These are phyloP conservation scores for Pichia cabralensis DNA, from an alignment of 805 yeast species.

Conservation along the genomic window DNA sequence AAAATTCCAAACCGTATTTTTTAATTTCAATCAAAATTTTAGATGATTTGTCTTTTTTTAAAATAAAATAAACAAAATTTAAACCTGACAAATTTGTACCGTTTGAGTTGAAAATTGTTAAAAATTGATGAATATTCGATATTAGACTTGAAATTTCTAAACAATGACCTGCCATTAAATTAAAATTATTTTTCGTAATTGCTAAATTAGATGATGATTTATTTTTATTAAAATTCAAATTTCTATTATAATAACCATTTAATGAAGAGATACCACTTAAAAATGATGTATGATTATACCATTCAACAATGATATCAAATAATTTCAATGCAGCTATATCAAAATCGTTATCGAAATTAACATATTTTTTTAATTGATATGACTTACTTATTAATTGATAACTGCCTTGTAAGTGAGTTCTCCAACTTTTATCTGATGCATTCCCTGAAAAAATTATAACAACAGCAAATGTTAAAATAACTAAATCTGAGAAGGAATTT, in stretches of 20 bases:
- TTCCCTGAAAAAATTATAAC: slow-evolving; percentile 9
- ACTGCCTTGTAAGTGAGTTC: slow-evolving; percentile 9
- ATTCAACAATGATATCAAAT: slow-evolving; percentile 3
- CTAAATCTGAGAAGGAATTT: slow-evolving; percentile 2
- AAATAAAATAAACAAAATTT: slow-evolving; percentile 5
- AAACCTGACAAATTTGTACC: slow-evolving; percentile 8
- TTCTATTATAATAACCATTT: slow-evolving; percentile 3
- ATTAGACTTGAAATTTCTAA: background rate
- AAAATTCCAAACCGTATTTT: slow-evolving; percentile 1
- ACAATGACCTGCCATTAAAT: slow-evolving; percentile 7
- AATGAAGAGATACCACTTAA: slow-evolving; percentile 5
- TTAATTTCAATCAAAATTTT: background rate
- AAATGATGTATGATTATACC: slow-evolving; percentile 8
- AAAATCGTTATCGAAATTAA: background rate
- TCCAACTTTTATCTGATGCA: slow-evolving; percentile 8
- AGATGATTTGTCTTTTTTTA: background rate
- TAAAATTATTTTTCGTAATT: slow-evolving; percentile 2
- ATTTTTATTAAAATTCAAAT: background rate
- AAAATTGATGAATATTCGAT: background rate
- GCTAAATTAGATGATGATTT: background rate
- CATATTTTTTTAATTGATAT: background rate
- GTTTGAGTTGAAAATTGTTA: background rate
- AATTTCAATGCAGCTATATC: slow-evolving; percentile 6
- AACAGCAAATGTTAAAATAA: slow-evolving; percentile 7
- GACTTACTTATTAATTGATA: slow-evolving; percentile 6